Evolutionary conservation across 2,329 filamentous ascomycete species (phyloP), one percentile per base, ranked within the genome.

Genomic region (Sclerotinia glacialis): DNA sequence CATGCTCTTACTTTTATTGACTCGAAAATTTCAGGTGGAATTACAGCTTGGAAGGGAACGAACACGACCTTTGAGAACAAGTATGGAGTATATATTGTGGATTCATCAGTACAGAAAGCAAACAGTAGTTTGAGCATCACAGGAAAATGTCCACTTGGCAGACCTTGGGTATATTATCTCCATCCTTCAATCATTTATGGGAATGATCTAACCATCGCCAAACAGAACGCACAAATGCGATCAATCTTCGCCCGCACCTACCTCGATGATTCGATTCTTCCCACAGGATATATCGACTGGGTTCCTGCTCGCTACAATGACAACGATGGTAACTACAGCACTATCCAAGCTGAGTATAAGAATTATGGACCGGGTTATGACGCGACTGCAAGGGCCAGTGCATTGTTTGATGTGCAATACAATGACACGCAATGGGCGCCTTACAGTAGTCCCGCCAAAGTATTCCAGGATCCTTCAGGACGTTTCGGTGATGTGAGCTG

Each of bases 11-110:
- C 37, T 40, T 16, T 40, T 40, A 40, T 40, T 40, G 16, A 40
- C 37, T 40, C 37, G 12, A 40, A 40, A 16, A 1, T 40, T 40
- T 40, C 37, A 40, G 88, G 88, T 21, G 88, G 87, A 14, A 85
- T 90, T 64, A 88, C 86, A 0, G 87, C 88, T 0, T 90, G 87
- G 88, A 90, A 90, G 72, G 86, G 85, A 37, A 82, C 83, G 0
- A 89, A 89, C 75, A 89, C 86, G 0, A 88, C 86, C 0, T 88
- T 86, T 62, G 74, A 76, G 6, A 90, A 90, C 77, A 87, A 86
- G 71, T 89, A 89, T 74, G 87, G 88, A 11, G 83, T 86, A 0
- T 90, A 90, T 74, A 83, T 90, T 67, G 80, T 85, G 58, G 79
- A 83, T 37, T 85, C 83, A 0, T 77, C 77, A 3, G 79, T 88